These are phyloP conservation scores for Collybia sordida DNA, from an alignment of 768 basidiomycete genomes.

Conservation along the genomic window DNA sequence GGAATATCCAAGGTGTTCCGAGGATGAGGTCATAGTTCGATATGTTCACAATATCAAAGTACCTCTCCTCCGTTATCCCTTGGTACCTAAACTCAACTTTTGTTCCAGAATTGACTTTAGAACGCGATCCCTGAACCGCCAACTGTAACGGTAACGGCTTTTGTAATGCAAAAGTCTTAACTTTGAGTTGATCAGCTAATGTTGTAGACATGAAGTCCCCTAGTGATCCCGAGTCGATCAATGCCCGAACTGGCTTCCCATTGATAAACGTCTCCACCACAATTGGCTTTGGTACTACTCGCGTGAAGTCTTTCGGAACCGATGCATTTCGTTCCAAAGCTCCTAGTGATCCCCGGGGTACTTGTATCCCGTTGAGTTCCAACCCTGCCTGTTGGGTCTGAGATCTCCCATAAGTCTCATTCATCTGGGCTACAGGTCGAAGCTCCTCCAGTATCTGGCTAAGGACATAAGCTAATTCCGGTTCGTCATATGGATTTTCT, in stretches of 20 bases:
- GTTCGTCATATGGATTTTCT: no score
- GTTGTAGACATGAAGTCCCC: slow-evolving; percentile 1
- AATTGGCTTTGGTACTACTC: neutral
- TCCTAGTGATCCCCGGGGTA: neutral
- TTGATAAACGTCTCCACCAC: neutral
- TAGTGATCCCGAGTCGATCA: neutral
- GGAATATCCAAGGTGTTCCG: slow-evolving; percentile 32
- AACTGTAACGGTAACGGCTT: slow-evolving; percentile 3
- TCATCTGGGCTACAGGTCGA: neutral
- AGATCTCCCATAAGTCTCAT: neutral
- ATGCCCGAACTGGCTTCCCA: neutral
- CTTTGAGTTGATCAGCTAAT: slow-evolving; percentile 1
- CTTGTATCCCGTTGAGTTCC: neutral
- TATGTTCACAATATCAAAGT: slow-evolving; percentile 38
- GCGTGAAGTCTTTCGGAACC: neutral
- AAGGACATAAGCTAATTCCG: no score
- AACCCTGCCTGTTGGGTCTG: neutral
- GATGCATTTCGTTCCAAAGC: neutral
- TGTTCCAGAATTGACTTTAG: slow-evolving; percentile 3
- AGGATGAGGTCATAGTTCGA: slow-evolving; percentile 38
- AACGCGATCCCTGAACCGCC: slow-evolving; percentile 3
- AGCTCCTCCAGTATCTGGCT: neutral
- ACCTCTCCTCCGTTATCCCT: slow-evolving; percentile 6
- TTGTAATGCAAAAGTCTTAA: neutral
- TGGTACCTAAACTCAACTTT: slow-evolving; percentile 1